A percentile compares a stretch with the other conserved stretches of the same genome.
Evolutionary conservation across 495 filamentous ascomycete genomes (phyloP).

Genomic region (Pseudevernia furfuracea): DNA sequence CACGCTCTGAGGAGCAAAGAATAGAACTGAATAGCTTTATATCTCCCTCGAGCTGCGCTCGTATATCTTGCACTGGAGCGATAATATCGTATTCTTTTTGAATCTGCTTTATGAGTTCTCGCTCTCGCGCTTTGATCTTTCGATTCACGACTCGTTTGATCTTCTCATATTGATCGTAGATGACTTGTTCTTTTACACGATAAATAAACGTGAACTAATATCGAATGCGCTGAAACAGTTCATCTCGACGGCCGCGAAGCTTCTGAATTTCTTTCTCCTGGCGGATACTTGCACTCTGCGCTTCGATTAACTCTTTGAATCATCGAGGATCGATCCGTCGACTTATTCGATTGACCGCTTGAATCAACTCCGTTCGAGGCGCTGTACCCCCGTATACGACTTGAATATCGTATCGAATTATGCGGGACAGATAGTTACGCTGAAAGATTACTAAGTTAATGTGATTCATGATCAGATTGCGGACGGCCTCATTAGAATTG

Average conservation of each 20-base stretch:
- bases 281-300: conserved; percentile 6
- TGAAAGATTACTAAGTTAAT: conserved; percentile 19
- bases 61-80: no score
- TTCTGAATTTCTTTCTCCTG: conserved; percentile 16
- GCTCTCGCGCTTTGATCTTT: conserved; percentile 4
- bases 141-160: background rate
- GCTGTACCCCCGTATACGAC: conserved; percentile 13
- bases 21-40: background rate
- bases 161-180: conserved; percentile 15
- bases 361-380: conserved; percentile 12
- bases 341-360: conserved; percentile 20
- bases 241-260: conserved; percentile 7
- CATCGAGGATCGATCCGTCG: conserved; percentile 10
- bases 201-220: conserved; percentile 16
- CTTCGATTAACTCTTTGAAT: conserved; percentile 9
- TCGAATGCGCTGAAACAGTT: conserved; percentile 16
- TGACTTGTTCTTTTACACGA: conserved; percentile 15
- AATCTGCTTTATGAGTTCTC: conserved; percentile 12
- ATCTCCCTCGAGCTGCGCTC: background rate
- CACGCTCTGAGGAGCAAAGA: background rate
- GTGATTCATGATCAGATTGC: conserved; percentile 22
- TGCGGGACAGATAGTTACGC: conserved; percentile 24
- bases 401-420: conserved; percentile 23
- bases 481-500: conserved; percentile 17
- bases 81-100: no score